Percentiles rank a stretch among this genome's conserved stretches.
Evolutionary conservation across 2,329 filamentous ascomycete genomes (phyloP).

Genomic region (Colletotrichum sansevieriae): DNA sequence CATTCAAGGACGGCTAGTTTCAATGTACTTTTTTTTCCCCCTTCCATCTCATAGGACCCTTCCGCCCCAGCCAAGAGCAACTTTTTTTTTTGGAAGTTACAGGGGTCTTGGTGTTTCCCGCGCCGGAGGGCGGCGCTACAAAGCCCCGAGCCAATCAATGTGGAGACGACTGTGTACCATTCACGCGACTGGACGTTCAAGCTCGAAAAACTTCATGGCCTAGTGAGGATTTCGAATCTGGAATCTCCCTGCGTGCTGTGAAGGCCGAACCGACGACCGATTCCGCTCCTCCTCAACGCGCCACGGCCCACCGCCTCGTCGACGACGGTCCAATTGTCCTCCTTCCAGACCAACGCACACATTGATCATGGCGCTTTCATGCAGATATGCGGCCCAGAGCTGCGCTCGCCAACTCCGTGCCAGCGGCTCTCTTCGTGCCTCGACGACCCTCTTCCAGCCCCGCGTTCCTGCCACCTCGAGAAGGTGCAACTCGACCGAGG

Average conservation of each 20-base stretch:
- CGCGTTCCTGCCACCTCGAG: slow-evolving; percentile 66
- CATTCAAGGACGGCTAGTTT: slow-evolving; percentile 34
- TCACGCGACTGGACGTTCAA: slow-evolving; percentile 45
- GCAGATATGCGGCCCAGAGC: slow-evolving; percentile 73
- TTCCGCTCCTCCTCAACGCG: slow-evolving; percentile 6
- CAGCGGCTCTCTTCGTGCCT: slow-evolving; percentile 59
- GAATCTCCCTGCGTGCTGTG: slow-evolving; percentile 39
- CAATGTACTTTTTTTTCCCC: slow-evolving; percentile 46
- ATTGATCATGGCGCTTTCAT: slow-evolving; percentile 71
- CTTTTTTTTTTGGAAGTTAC: slow-evolving; percentile 51
- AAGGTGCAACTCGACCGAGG: slow-evolving; percentile 91
- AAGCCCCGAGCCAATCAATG: slow-evolving; percentile 55
- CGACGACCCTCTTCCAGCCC: slow-evolving; percentile 60
- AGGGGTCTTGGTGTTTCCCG: slow-evolving; percentile 41
- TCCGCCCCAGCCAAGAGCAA: slow-evolving; percentile 44
- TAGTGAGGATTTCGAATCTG: slow-evolving; percentile 32
- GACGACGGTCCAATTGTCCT: slow-evolving; percentile 34
- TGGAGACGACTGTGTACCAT: slow-evolving; percentile 40
- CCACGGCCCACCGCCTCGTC: slow-evolving; percentile 15
- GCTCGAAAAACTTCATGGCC: slow-evolving; percentile 59
- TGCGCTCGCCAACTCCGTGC: slow-evolving; percentile 73
- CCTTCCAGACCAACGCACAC: slow-evolving; percentile 20
- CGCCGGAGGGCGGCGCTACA: slow-evolving; percentile 49
- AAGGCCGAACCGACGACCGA: slow-evolving; percentile 39
- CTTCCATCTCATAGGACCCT: slow-evolving; percentile 44